phyloP scores from a whole-genome alignment of 73 alveolate genomes.

The Paramecium caudatum region DNA sequence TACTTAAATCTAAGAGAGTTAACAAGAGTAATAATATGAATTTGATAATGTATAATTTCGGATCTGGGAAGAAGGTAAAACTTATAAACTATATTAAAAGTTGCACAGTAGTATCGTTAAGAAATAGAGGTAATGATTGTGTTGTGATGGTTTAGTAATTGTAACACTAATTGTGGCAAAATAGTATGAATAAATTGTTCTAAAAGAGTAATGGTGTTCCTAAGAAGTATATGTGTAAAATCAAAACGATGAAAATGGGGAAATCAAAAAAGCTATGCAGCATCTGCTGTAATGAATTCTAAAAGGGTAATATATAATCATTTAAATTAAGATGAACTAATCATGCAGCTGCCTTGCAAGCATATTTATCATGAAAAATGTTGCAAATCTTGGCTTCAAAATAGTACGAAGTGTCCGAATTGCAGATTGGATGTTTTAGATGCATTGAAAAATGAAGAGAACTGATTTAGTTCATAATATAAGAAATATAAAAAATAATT shows the following conservation, averaged over 20 bases:
- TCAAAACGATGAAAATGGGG: constrained; percentile 68
- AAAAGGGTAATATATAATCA: constrained; percentile 26
- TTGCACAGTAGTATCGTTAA: neutral
- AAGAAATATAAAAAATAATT: neutral
- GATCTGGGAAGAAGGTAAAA: constrained; percentile 55
- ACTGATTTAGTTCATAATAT: neutral
- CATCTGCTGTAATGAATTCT: constrained; percentile 59
- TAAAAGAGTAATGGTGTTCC: constrained; percentile 57
- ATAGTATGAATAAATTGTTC: neutral
- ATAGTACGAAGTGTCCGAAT: constrained; percentile 44
- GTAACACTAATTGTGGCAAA: constrained; percentile 26
- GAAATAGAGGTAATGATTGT: constrained; percentile 27
- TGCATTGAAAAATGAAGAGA: neutral
- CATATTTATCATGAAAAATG: constrained; percentile 51
- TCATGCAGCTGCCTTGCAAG: constrained; percentile 31
- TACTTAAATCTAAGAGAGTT: constrained; percentile 33
- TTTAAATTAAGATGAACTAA: neutral
- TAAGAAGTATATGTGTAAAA: neutral
- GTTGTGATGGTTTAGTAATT: neutral
- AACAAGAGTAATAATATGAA: neutral
- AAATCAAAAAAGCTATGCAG: constrained; percentile 48
- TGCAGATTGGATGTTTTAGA: constrained; percentile 37
- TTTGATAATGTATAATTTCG: neutral
- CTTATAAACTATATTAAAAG: neutral
- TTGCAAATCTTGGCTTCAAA: constrained; percentile 3